These are phyloP conservation scores for Taphrina wiesneri DNA, from an alignment of 1,139 yeast species.

Conservation along the genomic window DNA sequence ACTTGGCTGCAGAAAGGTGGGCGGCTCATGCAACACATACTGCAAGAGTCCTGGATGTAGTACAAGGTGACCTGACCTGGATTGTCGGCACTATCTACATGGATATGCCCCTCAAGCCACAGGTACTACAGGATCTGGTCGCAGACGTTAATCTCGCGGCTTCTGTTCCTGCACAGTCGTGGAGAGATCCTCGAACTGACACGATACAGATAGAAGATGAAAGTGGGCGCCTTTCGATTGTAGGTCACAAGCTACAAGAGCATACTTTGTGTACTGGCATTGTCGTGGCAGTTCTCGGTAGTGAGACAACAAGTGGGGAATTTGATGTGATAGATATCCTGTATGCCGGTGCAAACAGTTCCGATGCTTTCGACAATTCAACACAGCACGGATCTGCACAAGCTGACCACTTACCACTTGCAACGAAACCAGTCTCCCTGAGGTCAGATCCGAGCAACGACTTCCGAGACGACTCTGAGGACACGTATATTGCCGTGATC, in stretches of 20 bases:
- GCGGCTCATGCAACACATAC: conserved; percentile 46
- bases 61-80: conserved; percentile 73
- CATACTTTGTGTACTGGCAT: conserved; percentile 78
- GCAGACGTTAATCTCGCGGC: conserved; percentile 47
- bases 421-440: too few species aligned
- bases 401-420: too few species aligned
- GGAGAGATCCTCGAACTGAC: conserved; percentile 55
- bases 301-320: conserved; percentile 78
- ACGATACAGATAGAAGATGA: conserved; percentile 83
- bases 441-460: neutral
- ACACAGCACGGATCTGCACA: too few species aligned
- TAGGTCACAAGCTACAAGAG: conserved; percentile 60
- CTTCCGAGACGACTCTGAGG: neutral
- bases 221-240: conserved; percentile 77
- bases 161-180: conserved; percentile 38
- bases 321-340: conserved; percentile 81
- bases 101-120: conserved; percentile 81
- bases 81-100: conserved; percentile 86
- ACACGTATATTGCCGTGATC: conserved; percentile 58
- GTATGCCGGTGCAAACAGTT: conserved; percentile 55
- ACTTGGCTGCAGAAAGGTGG: conserved; percentile 56
- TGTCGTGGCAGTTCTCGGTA: conserved; percentile 80
- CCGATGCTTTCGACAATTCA: conserved; percentile 10
- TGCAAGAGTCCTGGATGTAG: conserved; percentile 75
- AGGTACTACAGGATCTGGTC: conserved; percentile 72